Conservation (phyloP, 2,329 filamentous ascomycete genomes). For the Tolypocladium paradoxum region DNA sequence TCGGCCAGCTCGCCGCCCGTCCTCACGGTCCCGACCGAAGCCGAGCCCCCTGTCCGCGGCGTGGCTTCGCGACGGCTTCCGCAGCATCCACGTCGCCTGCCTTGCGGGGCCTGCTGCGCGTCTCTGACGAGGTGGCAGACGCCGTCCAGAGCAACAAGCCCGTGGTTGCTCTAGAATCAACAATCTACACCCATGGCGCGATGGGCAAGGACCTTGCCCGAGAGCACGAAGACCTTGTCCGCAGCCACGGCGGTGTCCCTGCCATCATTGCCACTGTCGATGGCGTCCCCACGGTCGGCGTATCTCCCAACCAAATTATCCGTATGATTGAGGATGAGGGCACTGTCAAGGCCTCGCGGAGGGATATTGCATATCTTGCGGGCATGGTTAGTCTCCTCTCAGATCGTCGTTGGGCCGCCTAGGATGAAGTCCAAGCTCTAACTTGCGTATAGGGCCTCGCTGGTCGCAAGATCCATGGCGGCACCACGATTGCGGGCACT, state of each 20-base stretch:
- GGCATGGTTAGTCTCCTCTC: slow-evolving; percentile 52
- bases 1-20: neutral
- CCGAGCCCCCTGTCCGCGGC: neutral
- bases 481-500: slow-evolving; percentile 87
- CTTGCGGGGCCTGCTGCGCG: slow-evolving; percentile 39
- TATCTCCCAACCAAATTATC: slow-evolving; percentile 60
- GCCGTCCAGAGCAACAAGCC: slow-evolving; percentile 66
- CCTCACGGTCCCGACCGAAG: neutral
- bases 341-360: slow-evolving; percentile 73
- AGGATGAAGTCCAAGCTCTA: neutral
- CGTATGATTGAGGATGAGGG: slow-evolving; percentile 57
- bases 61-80: neutral
- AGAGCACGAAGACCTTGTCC: slow-evolving; percentile 76
- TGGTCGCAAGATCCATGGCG: slow-evolving; percentile 66
- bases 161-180: slow-evolving; percentile 87
- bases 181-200: slow-evolving; percentile 92
- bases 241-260: slow-evolving; percentile 70
- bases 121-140: slow-evolving; percentile 75
- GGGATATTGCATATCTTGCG: slow-evolving; percentile 74
- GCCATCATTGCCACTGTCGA: slow-evolving; percentile 85
- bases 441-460: slow-evolving; percentile 40
- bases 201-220: slow-evolving; percentile 62
- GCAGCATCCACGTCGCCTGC: neutral
- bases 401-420: too few relatives aligned
- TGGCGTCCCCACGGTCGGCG: slow-evolving; percentile 71